These are phyloP conservation scores for Phanerochaete carnosa DNA, from an alignment of 768 basidiomycete species.

Conservation along the genomic window DNA sequence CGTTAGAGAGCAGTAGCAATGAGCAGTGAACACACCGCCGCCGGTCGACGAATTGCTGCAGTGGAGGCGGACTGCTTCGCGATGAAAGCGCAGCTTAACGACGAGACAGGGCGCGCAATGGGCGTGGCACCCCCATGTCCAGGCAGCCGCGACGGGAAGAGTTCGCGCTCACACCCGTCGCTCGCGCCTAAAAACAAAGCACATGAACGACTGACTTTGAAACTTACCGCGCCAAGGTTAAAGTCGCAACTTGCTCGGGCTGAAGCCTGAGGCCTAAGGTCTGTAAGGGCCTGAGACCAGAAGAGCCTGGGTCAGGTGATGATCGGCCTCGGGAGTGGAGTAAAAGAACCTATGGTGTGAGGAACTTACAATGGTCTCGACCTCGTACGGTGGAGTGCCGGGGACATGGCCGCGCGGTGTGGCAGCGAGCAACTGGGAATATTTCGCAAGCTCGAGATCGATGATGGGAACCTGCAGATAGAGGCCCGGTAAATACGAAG, in stretches of 20 bases:
- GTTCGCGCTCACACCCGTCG: neutral
- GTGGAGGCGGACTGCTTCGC: neutral
- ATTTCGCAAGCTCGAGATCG: neutral
- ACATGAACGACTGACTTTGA: neutral
- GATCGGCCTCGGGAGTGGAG: neutral
- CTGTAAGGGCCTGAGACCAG: neutral
- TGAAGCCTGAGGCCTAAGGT: neutral
- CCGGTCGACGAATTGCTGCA: neutral
- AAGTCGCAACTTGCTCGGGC: neutral
- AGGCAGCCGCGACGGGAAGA: too few species aligned
- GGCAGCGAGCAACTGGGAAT: neutral
- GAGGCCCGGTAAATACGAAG: neutral
- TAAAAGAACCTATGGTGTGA: neutral
- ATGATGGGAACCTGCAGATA: neutral
- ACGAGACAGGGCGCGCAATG: neutral
- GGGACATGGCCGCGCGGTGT: neutral
- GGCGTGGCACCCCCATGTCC: neutral
- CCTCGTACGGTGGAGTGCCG: neutral
- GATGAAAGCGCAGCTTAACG: neutral
- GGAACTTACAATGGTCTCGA: neutral
- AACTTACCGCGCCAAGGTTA: neutral
- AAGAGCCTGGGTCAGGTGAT: neutral
- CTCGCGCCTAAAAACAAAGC: neutral
- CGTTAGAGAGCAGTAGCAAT: neutral
- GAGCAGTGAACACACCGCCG: neutral